Evolutionary conservation across 805 yeast genomes (phyloP).

Genomic region (Zygotorulaspora chibaensis): DNA sequence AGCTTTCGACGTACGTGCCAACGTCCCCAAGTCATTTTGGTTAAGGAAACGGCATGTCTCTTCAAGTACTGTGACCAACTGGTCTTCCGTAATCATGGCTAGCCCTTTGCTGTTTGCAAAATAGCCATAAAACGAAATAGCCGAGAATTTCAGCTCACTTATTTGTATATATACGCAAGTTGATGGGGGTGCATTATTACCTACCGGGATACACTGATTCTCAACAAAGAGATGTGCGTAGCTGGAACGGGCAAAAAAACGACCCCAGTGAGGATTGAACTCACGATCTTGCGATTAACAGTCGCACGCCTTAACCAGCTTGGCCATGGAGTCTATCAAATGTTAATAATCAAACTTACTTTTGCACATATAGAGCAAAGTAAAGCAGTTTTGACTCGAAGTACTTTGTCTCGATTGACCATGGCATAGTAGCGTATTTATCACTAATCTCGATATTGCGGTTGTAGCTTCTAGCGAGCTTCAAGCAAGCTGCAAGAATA

Average conservation of each 20-base stretch:
- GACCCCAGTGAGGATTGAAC: slow-evolving; percentile 55
- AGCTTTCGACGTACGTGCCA: slow-evolving; percentile 34
- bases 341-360: too few species aligned
- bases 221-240: slow-evolving; percentile 7
- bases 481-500: too few species aligned
- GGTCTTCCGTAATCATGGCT: slow-evolving; percentile 8
- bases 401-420: too few species aligned
- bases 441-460: too few species aligned
- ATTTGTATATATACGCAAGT: background rate
- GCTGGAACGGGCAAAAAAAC: slow-evolving; percentile 19
- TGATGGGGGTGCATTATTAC: background rate
- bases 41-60: slow-evolving; percentile 31
- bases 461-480: too few species aligned
- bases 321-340: slow-evolving; percentile 45
- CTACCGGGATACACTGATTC: background rate
- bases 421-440: too few species aligned
- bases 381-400: too few species aligned
- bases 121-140: background rate
- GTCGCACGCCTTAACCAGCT: slow-evolving; percentile 55
- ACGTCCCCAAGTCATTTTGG: slow-evolving; percentile 37
- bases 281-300: slow-evolving; percentile 57
- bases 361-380: too few species aligned
- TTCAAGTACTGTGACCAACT: slow-evolving; percentile 5
- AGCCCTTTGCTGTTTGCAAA: background rate
- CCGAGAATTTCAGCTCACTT: background rate